Evolutionary conservation across 768 basidiomycete genomes (phyloP).

Genomic region (Termitomyces sp.): DNA sequence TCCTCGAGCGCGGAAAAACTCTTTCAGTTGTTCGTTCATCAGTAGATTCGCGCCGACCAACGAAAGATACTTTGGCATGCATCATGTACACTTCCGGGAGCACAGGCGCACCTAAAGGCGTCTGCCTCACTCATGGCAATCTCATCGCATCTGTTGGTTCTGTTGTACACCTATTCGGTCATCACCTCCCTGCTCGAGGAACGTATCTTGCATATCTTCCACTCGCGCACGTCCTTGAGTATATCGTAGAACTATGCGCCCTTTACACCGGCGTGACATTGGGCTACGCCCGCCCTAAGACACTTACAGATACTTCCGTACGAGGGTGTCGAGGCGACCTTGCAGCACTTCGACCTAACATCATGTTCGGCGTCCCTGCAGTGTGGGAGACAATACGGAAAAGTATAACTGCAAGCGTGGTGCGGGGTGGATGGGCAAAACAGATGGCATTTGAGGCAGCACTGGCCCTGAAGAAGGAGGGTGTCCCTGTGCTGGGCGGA

Average conservation of each 20-base stretch:
- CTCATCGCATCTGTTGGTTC: constrained; percentile 84
- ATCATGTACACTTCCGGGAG: constrained; percentile 82
- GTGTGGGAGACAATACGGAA: constrained; percentile 98
- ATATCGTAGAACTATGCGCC: constrained; percentile 81
- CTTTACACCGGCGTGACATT: constrained; percentile 72
- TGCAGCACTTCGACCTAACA: constrained; percentile 68
- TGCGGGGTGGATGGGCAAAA: constrained; percentile 58
- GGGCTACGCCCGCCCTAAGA: constrained; percentile 93
- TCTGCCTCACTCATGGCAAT: constrained; percentile 83
- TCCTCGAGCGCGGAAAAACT: constrained; percentile 58
- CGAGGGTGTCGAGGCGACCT: constrained; percentile 86
- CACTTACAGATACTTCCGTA: constrained; percentile 90
- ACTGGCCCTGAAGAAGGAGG: constrained; percentile 65
- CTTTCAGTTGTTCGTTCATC: constrained; percentile 30
- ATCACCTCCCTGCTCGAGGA: constrained; percentile 54
- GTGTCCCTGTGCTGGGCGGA: constrained; percentile 57
- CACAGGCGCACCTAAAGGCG: constrained; percentile 93
- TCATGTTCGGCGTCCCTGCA: constrained; percentile 93
- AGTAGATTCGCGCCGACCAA: constrained; percentile 42
- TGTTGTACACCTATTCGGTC: constrained; percentile 63
- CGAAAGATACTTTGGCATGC: constrained; percentile 37
- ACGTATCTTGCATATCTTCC: constrained; percentile 88
- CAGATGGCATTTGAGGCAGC: constrained; percentile 79
- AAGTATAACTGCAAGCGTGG: constrained; percentile 81
- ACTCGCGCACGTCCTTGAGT: constrained; percentile 93